These are phyloP conservation scores for Spizellomyces punctatus DNA, from an alignment of 192 early-diverging fungal species.

Conservation along the genomic window DNA sequence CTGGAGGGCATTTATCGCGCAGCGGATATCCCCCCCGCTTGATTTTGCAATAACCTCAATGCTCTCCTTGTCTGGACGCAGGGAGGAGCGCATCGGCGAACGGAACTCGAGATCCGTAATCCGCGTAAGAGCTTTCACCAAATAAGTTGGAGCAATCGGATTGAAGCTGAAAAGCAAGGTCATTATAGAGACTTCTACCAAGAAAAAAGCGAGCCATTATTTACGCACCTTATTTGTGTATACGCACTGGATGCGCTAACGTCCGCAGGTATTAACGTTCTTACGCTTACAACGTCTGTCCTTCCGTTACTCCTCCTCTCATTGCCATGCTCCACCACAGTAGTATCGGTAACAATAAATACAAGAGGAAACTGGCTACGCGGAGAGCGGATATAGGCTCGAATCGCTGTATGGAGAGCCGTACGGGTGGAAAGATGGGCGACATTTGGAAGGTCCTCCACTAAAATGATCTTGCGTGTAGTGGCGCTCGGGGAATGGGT, in stretches of 20 bases:
- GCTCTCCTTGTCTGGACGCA: constrained; percentile 13
- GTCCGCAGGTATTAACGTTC: constrained; percentile 38
- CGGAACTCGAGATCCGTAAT: constrained; percentile 34
- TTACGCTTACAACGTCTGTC: constrained; percentile 9
- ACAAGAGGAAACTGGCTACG: constrained; percentile 36
- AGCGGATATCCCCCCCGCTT: constrained; percentile 48
- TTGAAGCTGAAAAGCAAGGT: constrained; percentile 38
- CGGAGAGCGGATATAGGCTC: constrained; percentile 24
- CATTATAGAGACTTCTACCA: neutral
- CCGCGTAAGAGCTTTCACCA: constrained; percentile 38
- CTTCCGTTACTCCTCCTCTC: neutral
- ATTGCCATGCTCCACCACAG: neutral
- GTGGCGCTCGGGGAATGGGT: neutral
- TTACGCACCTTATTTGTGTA: constrained; percentile 38
- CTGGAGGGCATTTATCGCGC: constrained; percentile 49
- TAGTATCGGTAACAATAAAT: constrained; percentile 40
- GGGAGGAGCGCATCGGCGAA: neutral
- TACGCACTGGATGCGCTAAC: constrained; percentile 12
- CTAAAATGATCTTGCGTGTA: constrained; percentile 38
- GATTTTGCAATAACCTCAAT: constrained; percentile 36
- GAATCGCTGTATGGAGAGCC: constrained; percentile 37
- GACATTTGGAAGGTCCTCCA: constrained; percentile 52
- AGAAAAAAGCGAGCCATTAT: neutral
- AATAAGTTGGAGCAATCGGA: constrained; percentile 37
- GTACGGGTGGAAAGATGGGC: constrained; percentile 19